Evolutionary conservation across 768 basidiomycete species (phyloP).

Genomic region (Flagelloscypha sp.): DNA sequence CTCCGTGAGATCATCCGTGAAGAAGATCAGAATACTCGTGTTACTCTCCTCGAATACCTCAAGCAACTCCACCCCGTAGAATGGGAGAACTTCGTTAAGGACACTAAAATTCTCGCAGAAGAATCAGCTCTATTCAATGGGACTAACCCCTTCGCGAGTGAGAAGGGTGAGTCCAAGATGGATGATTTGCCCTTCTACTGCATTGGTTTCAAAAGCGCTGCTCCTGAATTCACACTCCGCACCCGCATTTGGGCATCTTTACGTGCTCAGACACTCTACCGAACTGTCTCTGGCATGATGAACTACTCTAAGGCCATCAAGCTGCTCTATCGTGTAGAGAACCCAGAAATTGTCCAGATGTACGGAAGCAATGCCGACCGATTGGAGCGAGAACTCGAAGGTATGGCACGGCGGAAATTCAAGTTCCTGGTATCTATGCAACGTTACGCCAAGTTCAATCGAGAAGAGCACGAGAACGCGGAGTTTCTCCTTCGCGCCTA

Average conservation of each 20-base stretch:
- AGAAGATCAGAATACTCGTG: slow-evolving; percentile 94
- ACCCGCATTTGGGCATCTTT: slow-evolving; percentile 99
- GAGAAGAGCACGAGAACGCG: slow-evolving; percentile 98
- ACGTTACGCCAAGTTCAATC: slow-evolving; percentile 98
- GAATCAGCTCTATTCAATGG: slow-evolving; percentile 86
- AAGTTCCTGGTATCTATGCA: slow-evolving; percentile 99
- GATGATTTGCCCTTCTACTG: slow-evolving; percentile 97
- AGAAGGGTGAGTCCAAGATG: slow-evolving; percentile 76
- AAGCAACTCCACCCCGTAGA: slow-evolving; percentile 97
- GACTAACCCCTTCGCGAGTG: slow-evolving; percentile 56
- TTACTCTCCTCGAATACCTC: slow-evolving; percentile 94
- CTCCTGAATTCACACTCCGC: slow-evolving; percentile 95
- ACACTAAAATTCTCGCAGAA: slow-evolving; percentile 97
- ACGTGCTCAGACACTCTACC: slow-evolving; percentile 95
- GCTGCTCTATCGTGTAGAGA: slow-evolving; percentile 97
- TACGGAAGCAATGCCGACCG: slow-evolving; percentile 98
- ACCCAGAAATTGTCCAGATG: slow-evolving; percentile 95
- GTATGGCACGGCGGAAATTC: slow-evolving; percentile 98
- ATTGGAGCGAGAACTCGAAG: slow-evolving; percentile 91
- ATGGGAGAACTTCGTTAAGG: slow-evolving; percentile 99
- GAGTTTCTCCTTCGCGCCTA: slow-evolving; percentile 97
- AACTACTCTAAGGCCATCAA: slow-evolving; percentile 99
- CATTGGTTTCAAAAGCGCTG: slow-evolving; percentile 98
- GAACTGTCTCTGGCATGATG: slow-evolving; percentile 99
- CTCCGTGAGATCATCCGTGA: slow-evolving; percentile 98